phyloP scores from a whole-genome alignment of 306 rosid species.

The Lathyrus sativus region DNA sequence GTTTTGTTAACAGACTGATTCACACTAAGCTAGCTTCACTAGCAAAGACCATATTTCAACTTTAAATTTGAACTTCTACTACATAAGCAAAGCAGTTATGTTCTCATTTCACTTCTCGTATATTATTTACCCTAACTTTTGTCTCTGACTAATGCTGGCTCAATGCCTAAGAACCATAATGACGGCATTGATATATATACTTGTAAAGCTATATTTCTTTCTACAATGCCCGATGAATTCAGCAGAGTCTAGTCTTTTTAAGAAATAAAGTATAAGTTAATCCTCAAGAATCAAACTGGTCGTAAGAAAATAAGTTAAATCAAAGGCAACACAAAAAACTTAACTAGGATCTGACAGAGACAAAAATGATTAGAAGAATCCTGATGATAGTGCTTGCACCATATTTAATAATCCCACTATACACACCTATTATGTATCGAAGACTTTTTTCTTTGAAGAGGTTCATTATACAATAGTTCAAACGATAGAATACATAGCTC shows the following conservation, averaged over 20 bases:
- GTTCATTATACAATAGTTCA: background rate
- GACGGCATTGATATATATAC: slow-evolving; percentile 1
- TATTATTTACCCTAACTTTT: background rate
- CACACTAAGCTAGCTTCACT: slow-evolving; percentile 1
- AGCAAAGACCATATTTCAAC: slow-evolving; percentile 22
- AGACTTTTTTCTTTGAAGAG: slow-evolving; percentile 4
- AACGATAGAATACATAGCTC: slow-evolving; percentile 15
- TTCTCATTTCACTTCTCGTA: slow-evolving; percentile 1
- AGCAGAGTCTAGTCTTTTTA: background rate
- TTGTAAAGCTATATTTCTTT: background rate
- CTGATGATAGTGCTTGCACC: background rate
- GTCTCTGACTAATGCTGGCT: slow-evolving; percentile 1
- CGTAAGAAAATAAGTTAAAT: slow-evolving; percentile 17
- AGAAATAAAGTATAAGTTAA: slow-evolving; percentile 3
- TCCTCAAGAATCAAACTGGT: slow-evolving; percentile 27
- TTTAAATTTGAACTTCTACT: slow-evolving; percentile 10
- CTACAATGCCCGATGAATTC: slow-evolving; percentile 14
- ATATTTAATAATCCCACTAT: slow-evolving; percentile 10
- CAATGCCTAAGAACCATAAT: slow-evolving; percentile 23
- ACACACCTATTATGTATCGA: slow-evolving; percentile 1
- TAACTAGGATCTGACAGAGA: slow-evolving; percentile 6
- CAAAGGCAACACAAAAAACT: slow-evolving; percentile 16
- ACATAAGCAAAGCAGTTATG: slow-evolving; percentile 19
- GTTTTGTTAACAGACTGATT: background rate
- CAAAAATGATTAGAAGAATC: slow-evolving; percentile 6